A percentile compares a stretch with the other conserved stretches of the same genome.
Evolutionary conservation across 768 basidiomycete genomes (phyloP).

Genomic region (Termitomyces sp.): DNA sequence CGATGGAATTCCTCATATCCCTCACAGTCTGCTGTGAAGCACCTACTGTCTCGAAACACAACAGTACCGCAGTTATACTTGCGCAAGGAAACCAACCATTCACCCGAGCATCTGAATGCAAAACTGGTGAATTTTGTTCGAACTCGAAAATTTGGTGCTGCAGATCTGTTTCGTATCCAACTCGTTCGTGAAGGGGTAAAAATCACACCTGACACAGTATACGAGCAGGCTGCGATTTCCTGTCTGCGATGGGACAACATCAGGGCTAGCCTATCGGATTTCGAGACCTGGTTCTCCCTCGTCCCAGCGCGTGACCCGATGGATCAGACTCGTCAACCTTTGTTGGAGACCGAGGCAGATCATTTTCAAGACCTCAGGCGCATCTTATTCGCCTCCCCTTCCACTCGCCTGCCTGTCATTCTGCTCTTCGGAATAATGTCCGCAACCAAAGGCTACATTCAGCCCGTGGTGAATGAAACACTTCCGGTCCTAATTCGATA

Average conservation of each 20-base stretch:
- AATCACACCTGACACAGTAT: slow-evolving; percentile 17
- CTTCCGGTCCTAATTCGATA: slow-evolving; percentile 16
- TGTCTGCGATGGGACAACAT: slow-evolving; percentile 16
- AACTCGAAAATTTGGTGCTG: slow-evolving; percentile 17
- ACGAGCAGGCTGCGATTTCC: slow-evolving; percentile 19
- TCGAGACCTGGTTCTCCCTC: slow-evolving; percentile 20
- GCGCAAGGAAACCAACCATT: neutral
- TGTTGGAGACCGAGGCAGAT: neutral
- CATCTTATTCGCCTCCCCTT: slow-evolving; percentile 20
- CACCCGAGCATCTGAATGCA: slow-evolving; percentile 8
- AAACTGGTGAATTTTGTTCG: slow-evolving; percentile 15
- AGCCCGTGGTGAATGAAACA: slow-evolving; percentile 16
- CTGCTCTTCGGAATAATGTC: slow-evolving; percentile 20
- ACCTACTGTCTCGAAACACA: slow-evolving; percentile 8
- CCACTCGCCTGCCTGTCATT: slow-evolving; percentile 12
- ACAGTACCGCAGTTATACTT: slow-evolving; percentile 12
- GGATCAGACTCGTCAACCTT: neutral
- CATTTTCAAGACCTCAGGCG: slow-evolving; percentile 13
- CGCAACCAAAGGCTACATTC: slow-evolving; percentile 22
- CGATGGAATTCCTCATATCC: neutral
- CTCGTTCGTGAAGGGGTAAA: slow-evolving; percentile 11
- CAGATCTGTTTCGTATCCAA: slow-evolving; percentile 18
- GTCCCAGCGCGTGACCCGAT: slow-evolving; percentile 14
- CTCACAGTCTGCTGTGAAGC: slow-evolving; percentile 12
- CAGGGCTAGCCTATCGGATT: slow-evolving; percentile 3